Evolutionary conservation across 2,329 filamentous ascomycete genomes (phyloP), one percentile per base, ranked within the genome.

Genomic region (Drechslerella dactyloides): DNA sequence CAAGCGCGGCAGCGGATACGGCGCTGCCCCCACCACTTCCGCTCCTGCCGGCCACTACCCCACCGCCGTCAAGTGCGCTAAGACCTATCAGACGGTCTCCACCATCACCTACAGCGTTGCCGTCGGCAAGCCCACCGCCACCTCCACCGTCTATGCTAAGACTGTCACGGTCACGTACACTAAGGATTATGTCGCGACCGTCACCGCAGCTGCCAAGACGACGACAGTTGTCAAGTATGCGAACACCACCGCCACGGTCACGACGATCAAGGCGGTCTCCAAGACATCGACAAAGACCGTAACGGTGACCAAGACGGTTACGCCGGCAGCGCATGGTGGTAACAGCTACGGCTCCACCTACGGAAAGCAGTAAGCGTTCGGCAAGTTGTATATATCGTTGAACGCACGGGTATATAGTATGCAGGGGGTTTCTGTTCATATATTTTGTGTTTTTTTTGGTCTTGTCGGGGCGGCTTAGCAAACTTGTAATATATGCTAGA

Each of bases 31-130:
- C n/a, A 59, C 54, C n/a, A 70, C 46, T 17, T 13, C 2, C 24
- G 21, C 51, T 10, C 51, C 21, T 8, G 46, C 50, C 50, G 15
- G 42, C 13, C 8, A 15, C 17, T 62, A 53, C 48, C 42, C 68
- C 10, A 65, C 61, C 15, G 51, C 55, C 3, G 51, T 72, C 54
- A 48, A 65, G 44, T 72, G 68, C 68, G 60, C 55, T 30, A 72
- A 65, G 60, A 65, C 68, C 33, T 21, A 65, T 13, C 54, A 64
- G 52, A 60, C 66, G 15, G 51, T 64, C 48, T 59, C 53, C 13
- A 70, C 59, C 1, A n/a, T 52, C 48, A 70, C 59, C 13, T 37
- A 64, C 42, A 64, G 50, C 2, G 35, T 54, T 15, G 46, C 35
- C n/a, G 44, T 35, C 50, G 17, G 17, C 24, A 13, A 53, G 15